Percentiles rank a stretch among this genome's conserved stretches.
Evolutionary conservation across 331 rosid genomes (phyloP).

Genomic region (Ulmus americana): DNA sequence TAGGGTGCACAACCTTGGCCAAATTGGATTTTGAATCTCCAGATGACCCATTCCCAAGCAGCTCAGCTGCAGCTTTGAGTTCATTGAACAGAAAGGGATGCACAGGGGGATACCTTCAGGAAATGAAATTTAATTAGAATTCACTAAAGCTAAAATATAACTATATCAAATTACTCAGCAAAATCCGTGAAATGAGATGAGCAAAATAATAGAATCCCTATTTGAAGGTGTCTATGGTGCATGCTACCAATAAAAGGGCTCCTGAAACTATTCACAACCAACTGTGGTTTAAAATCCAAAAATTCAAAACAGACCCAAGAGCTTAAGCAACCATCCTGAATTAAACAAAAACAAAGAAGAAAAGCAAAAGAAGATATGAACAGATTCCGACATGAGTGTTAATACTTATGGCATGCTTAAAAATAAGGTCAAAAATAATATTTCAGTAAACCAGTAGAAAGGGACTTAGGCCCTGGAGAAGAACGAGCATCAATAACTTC

Average conservation of each 20-base stretch:
- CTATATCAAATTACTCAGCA: conserved; percentile 3
- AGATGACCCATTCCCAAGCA: conserved; percentile 48
- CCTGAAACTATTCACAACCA: not conserved
- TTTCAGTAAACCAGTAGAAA: not conserved
- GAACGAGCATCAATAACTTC: not conserved
- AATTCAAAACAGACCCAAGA: too few relatives aligned
- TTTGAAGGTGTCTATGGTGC: not conserved
- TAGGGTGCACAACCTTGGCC: conserved; percentile 84
- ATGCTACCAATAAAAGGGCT: not conserved
- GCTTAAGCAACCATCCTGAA: too few relatives aligned
- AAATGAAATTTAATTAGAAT: conserved; percentile 17
- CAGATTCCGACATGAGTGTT: too few relatives aligned
- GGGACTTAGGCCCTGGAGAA: not conserved
- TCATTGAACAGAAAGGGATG: conserved; percentile 76
- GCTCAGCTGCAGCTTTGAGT: conserved; percentile 69
- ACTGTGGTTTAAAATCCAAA: not conserved
- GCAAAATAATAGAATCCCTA: conserved; percentile 9
- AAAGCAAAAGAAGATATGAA: too few relatives aligned
- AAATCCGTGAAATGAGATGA: conserved; percentile 17
- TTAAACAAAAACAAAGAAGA: too few relatives aligned
- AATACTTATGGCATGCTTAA: too few relatives aligned
- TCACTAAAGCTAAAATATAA: conserved; percentile 4
- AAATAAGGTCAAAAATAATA: not conserved
- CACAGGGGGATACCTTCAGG: conserved; percentile 73
- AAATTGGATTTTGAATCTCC: conserved; percentile 43